Evolutionary conservation across 805 yeast species (phyloP).

Genomic region (Lipomyces orientalis): DNA sequence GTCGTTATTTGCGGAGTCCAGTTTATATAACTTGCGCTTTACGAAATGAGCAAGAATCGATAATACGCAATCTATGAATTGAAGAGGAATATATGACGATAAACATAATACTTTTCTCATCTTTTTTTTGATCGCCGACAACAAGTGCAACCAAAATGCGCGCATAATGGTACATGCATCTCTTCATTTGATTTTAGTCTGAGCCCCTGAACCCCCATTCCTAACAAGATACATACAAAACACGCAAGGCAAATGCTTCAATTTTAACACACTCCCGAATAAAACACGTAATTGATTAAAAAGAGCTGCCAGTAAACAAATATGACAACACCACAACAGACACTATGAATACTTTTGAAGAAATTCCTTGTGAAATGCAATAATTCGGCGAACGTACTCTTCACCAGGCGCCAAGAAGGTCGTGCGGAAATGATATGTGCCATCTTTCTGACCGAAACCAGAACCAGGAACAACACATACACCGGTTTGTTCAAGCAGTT

Average conservation of each 20-base stretch:
- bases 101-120: not conserved
- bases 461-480: slow-evolving; percentile 97
- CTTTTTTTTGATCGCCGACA: not conserved
- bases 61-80: not conserved
- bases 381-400: slow-evolving; percentile 84
- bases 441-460: slow-evolving; percentile 92
- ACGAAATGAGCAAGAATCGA: not conserved
- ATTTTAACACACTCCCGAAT: not conserved
- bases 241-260: not conserved
- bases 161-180: not conserved
- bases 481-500: slow-evolving; percentile 84
- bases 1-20: too few species aligned
- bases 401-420: slow-evolving; percentile 96
- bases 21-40: too few species aligned
- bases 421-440: slow-evolving; percentile 91
- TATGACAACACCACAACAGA: not conserved
- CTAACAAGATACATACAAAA: not conserved
- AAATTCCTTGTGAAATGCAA: slow-evolving; percentile 75
- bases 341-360: slow-evolving; percentile 53
- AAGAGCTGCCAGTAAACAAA: not conserved
- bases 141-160: not conserved
- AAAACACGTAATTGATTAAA: not conserved
- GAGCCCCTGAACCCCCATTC: not conserved
- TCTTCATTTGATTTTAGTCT: not conserved
- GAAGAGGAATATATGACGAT: not conserved